Base-by-base conservation (phyloP, 352 stramenopile species). In the Blastocystis hominis region DNA sequence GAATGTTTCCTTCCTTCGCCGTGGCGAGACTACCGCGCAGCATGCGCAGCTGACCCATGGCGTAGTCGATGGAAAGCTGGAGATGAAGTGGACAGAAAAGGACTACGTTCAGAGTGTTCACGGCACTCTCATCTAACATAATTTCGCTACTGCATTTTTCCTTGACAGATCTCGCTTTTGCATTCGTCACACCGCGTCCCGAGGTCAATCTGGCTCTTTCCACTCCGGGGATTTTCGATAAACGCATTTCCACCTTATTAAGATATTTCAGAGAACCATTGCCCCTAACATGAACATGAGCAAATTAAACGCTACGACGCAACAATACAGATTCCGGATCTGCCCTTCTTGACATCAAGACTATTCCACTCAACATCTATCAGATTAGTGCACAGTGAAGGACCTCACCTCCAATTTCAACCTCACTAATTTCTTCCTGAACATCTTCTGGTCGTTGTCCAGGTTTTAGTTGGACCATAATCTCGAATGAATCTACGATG, bases 391-490 rank as follows among this genome's bases (percentile, higher is more conserved):
- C 40, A 55, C 24, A 2, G 17, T 7, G 1, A 44, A 34, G 40
- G 1, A 66, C 42, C 34, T 24, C 2, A 84, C 72, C 42, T 64
- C 72, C 72, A 15, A 84, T 84, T 46, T 84, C 72, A 47, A 84
- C 40, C 9, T 24, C 44, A 36, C 50, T 34, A 50, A 84, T 84
- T 53, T 66, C 34, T 47, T 84, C 72, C 50, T 66, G 53, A 13
- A 84, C 72, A 68, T 84, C 50, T 38, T 69, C 72, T 66, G 62
- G 34, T n/a, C 72, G 72, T 68, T 53, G 72, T 34, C 38, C 50
- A 84, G 66, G 47, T 13, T 44, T 84, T n/a, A 84, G 47, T 68
- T 84, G 68, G 47, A 84, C 72, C 36, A 50, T 84, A 53, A 84
- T 68, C n/a, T 68, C 72, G 42, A 54, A 84, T 24, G 72, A 84